Evolutionary conservation across 2,329 filamentous ascomycete genomes (phyloP), one percentile per base, ranked within the genome.

Genomic region (Neofusicoccum sp.): DNA sequence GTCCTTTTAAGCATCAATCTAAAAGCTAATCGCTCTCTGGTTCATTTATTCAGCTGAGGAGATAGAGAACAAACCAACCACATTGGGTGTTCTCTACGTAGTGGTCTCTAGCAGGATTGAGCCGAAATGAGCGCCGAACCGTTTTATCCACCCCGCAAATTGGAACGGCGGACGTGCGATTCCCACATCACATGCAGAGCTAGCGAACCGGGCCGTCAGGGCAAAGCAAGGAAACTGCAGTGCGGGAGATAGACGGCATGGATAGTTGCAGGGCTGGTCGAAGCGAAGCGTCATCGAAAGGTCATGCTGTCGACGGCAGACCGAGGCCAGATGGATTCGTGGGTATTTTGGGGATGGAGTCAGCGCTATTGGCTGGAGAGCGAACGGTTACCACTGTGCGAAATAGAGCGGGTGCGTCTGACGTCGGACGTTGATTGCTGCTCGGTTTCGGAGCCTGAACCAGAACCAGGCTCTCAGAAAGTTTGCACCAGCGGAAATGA

Each of bases 51-150:
- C 22, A 22, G 22, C 22, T 22, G 22, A 22, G 22, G 22, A 22
- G 22, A 22, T 22, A 22, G 22, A 22, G 22, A 22, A 22, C 22
- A 22, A 2, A 1, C 22, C 22, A 22, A 22, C 22, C 22, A 22
- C 22, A 22, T 22, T 22, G 22, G 22, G 22, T 22, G 22, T 22
- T 22, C 22, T 22, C 22, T 22, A 22, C 22, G 22, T 22, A 22
- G 22, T 22, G 22, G 22, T 22, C 22, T 45, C 54, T 45, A 44
- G 14, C 54, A 34, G 41, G 52, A 45, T 22, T 31, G 50, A 56
- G 44, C 34, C 52, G 52, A 56, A 16, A 56, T 56, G 52, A 56
- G 39, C 29, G 47, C 47, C 47, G 47, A 49, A 34, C 11, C 29
- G 28, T 33, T n/a, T 33, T 49, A 7, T 14, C 11, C 28, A 44